Evolutionary conservation across 768 basidiomycete genomes (phyloP).

Genomic region (Collybiopsis confluens): DNA sequence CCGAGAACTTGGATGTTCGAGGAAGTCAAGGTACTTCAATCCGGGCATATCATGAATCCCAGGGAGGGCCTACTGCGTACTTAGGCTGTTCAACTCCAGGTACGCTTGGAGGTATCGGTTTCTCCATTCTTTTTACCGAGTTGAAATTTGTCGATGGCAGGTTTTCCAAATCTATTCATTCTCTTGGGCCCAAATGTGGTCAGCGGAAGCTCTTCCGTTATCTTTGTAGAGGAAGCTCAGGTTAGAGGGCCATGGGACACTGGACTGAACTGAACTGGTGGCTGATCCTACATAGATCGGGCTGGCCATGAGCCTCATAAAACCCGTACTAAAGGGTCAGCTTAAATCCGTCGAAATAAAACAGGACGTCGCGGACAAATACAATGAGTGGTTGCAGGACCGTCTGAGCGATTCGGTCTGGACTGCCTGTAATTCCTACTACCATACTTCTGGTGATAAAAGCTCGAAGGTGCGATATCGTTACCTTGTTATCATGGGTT

Average conservation of each 20-base stretch:
- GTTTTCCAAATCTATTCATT: conserved; percentile 51
- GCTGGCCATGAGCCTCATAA: conserved; percentile 44
- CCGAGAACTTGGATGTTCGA: conserved; percentile 29
- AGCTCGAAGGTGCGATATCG: too few relatives aligned
- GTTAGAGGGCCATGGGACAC: conserved; percentile 20
- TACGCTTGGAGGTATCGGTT: not conserved
- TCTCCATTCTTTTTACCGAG: not conserved
- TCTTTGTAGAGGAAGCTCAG: conserved; percentile 55
- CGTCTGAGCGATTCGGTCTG: conserved; percentile 47
- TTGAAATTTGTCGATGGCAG: conserved; percentile 16
- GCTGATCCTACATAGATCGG: conserved; percentile 35
- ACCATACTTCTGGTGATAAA: conserved; percentile 33
- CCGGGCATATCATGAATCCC: conserved; percentile 39
- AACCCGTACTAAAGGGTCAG: conserved; percentile 45
- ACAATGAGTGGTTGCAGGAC: conserved; percentile 48
- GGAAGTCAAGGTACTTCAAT: conserved; percentile 41
- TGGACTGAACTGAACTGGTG: not conserved
- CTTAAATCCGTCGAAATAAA: conserved; percentile 48
- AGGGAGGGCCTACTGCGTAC: conserved; percentile 51
- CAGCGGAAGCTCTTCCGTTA: conserved; percentile 53
- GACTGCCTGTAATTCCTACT: conserved; percentile 52
- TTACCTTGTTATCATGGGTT: conserved; percentile 12
- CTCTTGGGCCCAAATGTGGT: conserved; percentile 56
- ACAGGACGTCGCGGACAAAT: conserved; percentile 40
- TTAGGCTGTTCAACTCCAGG: conserved; percentile 44